Base-by-base conservation (phyloP, 257 asterid genomes). In the Solanum boliviense region DNA sequence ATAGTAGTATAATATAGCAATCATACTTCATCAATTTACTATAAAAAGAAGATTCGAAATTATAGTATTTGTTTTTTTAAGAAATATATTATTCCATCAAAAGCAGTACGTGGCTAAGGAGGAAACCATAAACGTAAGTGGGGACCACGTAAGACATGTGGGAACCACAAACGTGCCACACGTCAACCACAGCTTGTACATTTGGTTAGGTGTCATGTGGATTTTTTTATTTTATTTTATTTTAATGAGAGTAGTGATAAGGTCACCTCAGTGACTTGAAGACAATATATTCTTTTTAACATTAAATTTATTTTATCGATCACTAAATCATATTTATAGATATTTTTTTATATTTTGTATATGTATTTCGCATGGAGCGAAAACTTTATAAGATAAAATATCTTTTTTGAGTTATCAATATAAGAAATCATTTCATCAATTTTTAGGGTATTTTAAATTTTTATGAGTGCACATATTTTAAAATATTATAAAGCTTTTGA, bases 131-230 rank as follows among this genome's bases (percentile, higher is more conserved):
- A 46, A 78, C 6, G 23, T 36, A 65, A 18, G 74, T 76, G 82
- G 76, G 76, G 84, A 73, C 44, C 27, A 79, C 8, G 15, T 60
- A 31, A 27, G 41, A 38, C 5, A 16, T 18, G 83, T 25, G 82
- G 90, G 89, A 88, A 85, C 90, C 92, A 83, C 86, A n/a, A 2
- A 16, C 7, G 9, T 18, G 83, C 88, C 90, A 91, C 93, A 88
- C 90, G 92, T 91, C 90, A 34, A 65, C 73, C 16, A 27, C 18
- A 39, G 23, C 60, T 34, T 84, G 34, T 36, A 36, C 44, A 44
- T 62, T 29, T 34, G 9, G 73, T 56, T 79, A 81, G 74, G 88
- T 81, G 82, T 91, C 92, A 79, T 86, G 86, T 87, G 89, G 39
- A 3, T 48, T 68, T 29, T 13, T 46, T n/a, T 8, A 39, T 67